Conservation (phyloP, 2,329 filamentous ascomycete species). For the Pseudocercospora ulei region DNA sequence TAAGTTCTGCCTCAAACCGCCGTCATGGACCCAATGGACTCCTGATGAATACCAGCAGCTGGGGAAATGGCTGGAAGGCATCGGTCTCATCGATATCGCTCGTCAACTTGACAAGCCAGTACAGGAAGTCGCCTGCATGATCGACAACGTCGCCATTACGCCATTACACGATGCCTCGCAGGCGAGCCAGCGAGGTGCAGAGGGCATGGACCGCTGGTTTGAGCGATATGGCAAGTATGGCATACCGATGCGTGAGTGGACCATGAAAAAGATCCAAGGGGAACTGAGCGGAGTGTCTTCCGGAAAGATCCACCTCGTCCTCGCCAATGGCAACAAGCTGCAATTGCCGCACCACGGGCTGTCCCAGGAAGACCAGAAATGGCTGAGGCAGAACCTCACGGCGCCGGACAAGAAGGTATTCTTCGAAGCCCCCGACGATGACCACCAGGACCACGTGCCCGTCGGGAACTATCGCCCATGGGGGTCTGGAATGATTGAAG, state of each 20-base stretch:
- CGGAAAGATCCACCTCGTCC: not conserved
- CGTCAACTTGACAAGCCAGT: constrained; percentile 15
- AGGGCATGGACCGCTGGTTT: constrained; percentile 17
- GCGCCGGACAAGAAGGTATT: not conserved
- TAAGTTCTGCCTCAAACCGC: constrained; percentile 23
- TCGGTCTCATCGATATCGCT: constrained; percentile 20
- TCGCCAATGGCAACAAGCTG: constrained; percentile 3
- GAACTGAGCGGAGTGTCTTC: constrained; percentile 3
- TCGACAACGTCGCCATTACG: constrained; percentile 15
- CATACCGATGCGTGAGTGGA: constrained; percentile 12
- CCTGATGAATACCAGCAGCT: constrained; percentile 14
- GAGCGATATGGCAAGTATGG: constrained; percentile 6
- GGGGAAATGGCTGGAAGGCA: constrained; percentile 12
- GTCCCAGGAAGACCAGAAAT: not conserved
- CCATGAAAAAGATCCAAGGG: constrained; percentile 1
- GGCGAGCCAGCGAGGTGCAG: constrained; percentile 14
- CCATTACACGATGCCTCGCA: constrained; percentile 20
- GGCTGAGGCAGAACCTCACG: constrained; percentile 6
- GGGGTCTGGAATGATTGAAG: not conserved
- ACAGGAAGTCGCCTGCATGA: constrained; percentile 22
- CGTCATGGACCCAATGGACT: constrained; percentile 24
- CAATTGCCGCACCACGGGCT: not conserved
- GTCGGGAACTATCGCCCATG: not conserved
- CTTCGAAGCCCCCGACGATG: not conserved
- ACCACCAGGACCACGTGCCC: not conserved